These are phyloP conservation scores for Solanum arcanum DNA, from an alignment of 257 asterid species.

Conservation along the genomic window DNA sequence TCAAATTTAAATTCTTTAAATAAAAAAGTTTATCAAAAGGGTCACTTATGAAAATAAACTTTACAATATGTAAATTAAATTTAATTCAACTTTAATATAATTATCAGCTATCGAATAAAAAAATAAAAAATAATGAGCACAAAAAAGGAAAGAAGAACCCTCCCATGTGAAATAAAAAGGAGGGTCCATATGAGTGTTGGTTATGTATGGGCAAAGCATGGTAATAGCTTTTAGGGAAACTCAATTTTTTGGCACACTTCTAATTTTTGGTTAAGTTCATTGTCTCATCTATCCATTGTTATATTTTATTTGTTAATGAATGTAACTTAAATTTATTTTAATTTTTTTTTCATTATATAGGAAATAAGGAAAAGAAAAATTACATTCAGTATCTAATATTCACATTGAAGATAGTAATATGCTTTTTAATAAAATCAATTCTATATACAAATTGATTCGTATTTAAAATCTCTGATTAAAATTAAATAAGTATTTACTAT, in stretches of 20 bases:
- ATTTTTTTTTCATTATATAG: neutral
- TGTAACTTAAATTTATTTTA: neutral
- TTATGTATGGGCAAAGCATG: constrained; percentile 14
- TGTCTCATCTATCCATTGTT: neutral
- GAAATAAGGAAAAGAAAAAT: neutral
- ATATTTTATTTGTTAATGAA: neutral
- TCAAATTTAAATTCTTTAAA: rapidly evolving
- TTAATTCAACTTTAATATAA: no score
- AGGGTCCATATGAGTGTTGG: constrained; percentile 28
- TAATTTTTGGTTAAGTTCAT: neutral
- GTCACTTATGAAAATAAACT: no score
- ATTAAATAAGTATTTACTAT: no score
- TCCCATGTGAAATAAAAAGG: constrained; percentile 19
- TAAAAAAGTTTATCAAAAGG: neutral
- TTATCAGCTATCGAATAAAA: neutral
- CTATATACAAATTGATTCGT: no score
- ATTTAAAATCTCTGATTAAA: no score
- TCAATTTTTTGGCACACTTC: neutral
- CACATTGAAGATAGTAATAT: no score
- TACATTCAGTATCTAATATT: no score
- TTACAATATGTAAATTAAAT: no score
- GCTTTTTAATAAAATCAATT: no score
- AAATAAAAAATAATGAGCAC: neutral
- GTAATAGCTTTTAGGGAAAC: neutral
- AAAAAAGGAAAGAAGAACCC: neutral